These are phyloP conservation scores for Nicotiana tabacum DNA, from an alignment of 257 asterid species.

Conservation along the genomic window DNA sequence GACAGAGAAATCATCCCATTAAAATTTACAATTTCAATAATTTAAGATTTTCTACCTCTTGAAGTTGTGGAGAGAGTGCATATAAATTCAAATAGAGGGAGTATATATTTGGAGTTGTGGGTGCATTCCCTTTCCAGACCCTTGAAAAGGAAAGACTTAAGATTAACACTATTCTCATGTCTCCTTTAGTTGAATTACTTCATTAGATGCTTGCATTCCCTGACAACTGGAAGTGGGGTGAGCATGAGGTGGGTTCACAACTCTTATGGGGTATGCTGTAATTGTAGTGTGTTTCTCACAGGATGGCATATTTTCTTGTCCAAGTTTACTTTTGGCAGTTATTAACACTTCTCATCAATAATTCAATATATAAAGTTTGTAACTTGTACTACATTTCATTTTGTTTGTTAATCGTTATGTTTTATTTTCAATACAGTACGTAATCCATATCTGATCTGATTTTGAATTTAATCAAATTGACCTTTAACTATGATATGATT, in stretches of 20 bases:
- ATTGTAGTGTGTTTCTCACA: not conserved
- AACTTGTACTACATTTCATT: not conserved
- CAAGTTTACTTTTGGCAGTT: not conserved
- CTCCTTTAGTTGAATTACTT: not conserved
- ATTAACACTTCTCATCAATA: not conserved
- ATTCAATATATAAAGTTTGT: not conserved
- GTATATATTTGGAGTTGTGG: not conserved
- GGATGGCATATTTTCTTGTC: slow-evolving; percentile 2
- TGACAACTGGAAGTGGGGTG: not conserved
- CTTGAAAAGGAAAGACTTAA: not conserved
- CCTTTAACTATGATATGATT: not conserved
- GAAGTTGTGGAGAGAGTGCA: not conserved
- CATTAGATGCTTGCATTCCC: not conserved
- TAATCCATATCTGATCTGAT: not conserved
- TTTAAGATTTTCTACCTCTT: not conserved
- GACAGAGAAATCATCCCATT: not conserved
- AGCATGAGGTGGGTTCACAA: not conserved
- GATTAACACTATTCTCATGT: not conserved
- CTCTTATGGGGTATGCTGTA: not conserved
- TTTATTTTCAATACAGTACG: not conserved
- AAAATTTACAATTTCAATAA: not conserved
- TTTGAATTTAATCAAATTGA: not conserved
- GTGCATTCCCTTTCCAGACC: not conserved
- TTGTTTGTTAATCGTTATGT: not conserved
- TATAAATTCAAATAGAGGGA: not conserved